These are phyloP conservation scores for Digitaria exilis DNA, from an alignment of 202 grass and related monocot species.

Conservation along the genomic window DNA sequence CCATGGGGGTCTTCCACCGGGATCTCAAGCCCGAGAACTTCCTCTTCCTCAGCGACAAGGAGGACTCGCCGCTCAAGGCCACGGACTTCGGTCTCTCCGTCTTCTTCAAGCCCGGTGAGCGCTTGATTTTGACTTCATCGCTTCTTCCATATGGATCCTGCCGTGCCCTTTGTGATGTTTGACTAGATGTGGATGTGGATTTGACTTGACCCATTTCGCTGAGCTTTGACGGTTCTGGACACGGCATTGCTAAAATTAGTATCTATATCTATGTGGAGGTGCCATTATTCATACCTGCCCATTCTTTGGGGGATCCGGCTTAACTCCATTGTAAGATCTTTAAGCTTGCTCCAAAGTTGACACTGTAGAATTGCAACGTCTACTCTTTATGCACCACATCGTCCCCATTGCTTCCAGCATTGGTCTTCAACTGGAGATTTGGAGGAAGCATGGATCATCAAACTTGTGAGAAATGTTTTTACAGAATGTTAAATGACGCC, in stretches of 20 bases:
- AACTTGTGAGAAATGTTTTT: not conserved
- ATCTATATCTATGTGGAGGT: not conserved
- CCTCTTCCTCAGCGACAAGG: slow-evolving; percentile 73
- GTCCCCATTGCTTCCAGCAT: not conserved
- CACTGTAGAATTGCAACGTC: not conserved
- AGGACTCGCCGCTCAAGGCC: slow-evolving; percentile 95
- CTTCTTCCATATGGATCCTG: slow-evolving; percentile 16
- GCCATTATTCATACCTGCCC: slow-evolving; percentile 21
- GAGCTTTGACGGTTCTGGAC: slow-evolving; percentile 7
- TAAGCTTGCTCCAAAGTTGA: not conserved
- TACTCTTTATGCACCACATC: not conserved
- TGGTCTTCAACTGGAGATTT: not conserved
- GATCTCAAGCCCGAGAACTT: slow-evolving; percentile 99
- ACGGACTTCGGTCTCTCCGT: slow-evolving; percentile 98
- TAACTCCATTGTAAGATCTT: not conserved
- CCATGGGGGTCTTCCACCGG: slow-evolving; percentile 98
- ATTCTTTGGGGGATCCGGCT: slow-evolving; percentile 20
- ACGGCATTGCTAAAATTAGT: slow-evolving; percentile 31
- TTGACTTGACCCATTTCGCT: slow-evolving; percentile 27
- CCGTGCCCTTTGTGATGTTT: not conserved
- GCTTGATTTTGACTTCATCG: not conserved
- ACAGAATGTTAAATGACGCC: not conserved
- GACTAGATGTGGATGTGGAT: slow-evolving; percentile 27
- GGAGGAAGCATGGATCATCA: not conserved
- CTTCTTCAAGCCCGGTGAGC: slow-evolving; percentile 85